Percentiles rank a stretch among this genome's conserved stretches.
phyloP scores from a whole-genome alignment of 768 basidiomycete genomes.

The Lentinula sp. region DNA sequence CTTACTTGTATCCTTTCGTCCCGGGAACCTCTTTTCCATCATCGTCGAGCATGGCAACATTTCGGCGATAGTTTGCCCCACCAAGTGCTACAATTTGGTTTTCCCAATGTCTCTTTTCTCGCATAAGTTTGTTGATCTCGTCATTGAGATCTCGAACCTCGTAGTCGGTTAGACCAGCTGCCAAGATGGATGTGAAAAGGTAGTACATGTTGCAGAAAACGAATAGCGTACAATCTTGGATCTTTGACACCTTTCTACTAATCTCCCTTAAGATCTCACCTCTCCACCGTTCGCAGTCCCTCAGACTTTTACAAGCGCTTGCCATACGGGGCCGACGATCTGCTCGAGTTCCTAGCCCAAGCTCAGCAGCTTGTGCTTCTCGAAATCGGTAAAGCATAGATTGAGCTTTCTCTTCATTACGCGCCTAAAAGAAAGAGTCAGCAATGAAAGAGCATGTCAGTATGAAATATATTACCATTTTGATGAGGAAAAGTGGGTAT shows the following conservation, averaged over 20 bases:
- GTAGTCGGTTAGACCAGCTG: slow-evolving; percentile 91
- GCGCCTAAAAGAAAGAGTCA: slow-evolving; percentile 50
- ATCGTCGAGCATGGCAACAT: slow-evolving; percentile 90
- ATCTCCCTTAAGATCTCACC: slow-evolving; percentile 95
- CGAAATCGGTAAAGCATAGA: slow-evolving; percentile 94
- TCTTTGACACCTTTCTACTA: slow-evolving; percentile 94
- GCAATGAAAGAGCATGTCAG: background rate
- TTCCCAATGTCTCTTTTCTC: slow-evolving; percentile 97
- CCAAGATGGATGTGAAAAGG: background rate
- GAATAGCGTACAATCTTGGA: slow-evolving; percentile 76
- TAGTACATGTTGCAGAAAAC: background rate
- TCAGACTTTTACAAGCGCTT: slow-evolving; percentile 81
- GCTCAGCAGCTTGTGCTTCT: slow-evolving; percentile 92
- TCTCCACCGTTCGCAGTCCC: slow-evolving; percentile 93
- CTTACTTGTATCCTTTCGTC: slow-evolving; percentile 95
- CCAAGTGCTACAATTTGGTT: slow-evolving; percentile 95
- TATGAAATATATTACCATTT: background rate
- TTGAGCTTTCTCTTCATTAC: slow-evolving; percentile 98
- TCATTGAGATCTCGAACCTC: slow-evolving; percentile 95
- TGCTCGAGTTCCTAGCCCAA: slow-evolving; percentile 79
- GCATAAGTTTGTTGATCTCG: slow-evolving; percentile 92
- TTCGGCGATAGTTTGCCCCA: slow-evolving; percentile 93
- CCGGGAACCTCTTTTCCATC: slow-evolving; percentile 96
- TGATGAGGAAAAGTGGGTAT: background rate
- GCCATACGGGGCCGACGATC: slow-evolving; percentile 93